A percentile compares a stretch with the other conserved stretches of the same genome.
Evolutionary conservation across 2,329 filamentous ascomycete genomes (phyloP).

Genomic region (Alternaria metachromatica): DNA sequence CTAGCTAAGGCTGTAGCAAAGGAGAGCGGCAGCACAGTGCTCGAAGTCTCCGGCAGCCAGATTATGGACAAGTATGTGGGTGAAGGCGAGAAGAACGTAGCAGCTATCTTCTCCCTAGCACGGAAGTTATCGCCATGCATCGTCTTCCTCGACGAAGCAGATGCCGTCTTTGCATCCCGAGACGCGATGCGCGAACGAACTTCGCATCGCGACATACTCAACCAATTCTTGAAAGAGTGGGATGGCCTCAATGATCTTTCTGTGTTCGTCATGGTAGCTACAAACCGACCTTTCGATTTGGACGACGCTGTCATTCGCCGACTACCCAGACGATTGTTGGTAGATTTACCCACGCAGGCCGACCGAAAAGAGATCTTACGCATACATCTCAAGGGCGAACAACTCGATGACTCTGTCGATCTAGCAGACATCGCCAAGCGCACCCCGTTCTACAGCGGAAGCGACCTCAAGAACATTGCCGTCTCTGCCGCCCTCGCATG

Average conservation of each 20-base stretch:
- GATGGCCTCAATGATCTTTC: constrained; percentile 84
- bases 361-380: constrained; percentile 73
- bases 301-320: constrained; percentile 86
- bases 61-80: constrained; percentile 98
- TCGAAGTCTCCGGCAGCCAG: constrained; percentile 88
- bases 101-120: constrained; percentile 87
- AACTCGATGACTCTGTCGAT: constrained; percentile 66
- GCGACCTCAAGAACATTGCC: constrained; percentile 81
- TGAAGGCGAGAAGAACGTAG: constrained; percentile 92
- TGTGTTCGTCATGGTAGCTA: constrained; percentile 98
- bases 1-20: constrained; percentile 70
- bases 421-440: constrained; percentile 68
- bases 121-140: constrained; percentile 91
- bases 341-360: constrained; percentile 72
- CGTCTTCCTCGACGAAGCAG: constrained; percentile 96
- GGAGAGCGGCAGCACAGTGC: constrained; percentile 69
- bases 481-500: constrained; percentile 81
- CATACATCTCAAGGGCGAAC: constrained; percentile 74
- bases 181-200: constrained; percentile 69
- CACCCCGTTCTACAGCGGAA: constrained; percentile 81
- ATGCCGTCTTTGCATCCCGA: constrained; percentile 85
- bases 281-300: constrained; percentile 92
- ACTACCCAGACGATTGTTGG: constrained; percentile 73
- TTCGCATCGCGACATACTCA: constrained; percentile 87
- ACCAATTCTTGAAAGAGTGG: constrained; percentile 97